Evolutionary conservation across 257 asterid genomes (phyloP).

Genomic region (Solanum paucissectum): DNA sequence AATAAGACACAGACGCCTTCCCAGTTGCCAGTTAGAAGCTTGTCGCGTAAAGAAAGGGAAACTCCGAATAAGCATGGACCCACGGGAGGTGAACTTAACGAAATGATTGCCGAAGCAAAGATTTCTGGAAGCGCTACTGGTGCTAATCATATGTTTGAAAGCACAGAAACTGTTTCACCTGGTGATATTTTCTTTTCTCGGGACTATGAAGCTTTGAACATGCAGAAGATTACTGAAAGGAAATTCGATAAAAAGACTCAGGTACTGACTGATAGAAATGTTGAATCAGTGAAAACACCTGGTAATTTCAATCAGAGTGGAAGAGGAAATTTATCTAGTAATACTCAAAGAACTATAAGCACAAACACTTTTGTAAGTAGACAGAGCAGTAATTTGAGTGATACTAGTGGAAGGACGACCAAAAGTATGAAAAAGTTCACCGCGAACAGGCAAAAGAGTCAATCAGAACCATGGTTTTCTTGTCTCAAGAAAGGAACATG

Average conservation of each 20-base stretch:
- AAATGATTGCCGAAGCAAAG: constrained; percentile 50
- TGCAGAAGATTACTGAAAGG: constrained; percentile 8
- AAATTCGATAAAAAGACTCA: constrained; percentile 26
- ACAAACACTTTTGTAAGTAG: constrained; percentile 30
- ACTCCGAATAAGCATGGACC: constrained; percentile 18
- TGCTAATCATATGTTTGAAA: constrained; percentile 16
- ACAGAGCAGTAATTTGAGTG: constrained; percentile 44
- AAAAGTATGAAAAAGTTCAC: constrained; percentile 42
- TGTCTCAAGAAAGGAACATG: constrained; percentile 73
- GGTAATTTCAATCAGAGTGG: constrained; percentile 3
- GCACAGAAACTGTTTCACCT: constrained; percentile 58
- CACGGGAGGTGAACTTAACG: constrained; percentile 57
- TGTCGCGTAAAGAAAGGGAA: constrained; percentile 17
- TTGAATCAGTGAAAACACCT: constrained; percentile 8
- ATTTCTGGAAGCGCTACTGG: constrained; percentile 17
- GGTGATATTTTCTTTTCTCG: constrained; percentile 60
- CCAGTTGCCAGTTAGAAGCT: constrained; percentile 6
- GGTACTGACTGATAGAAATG: constrained; percentile 8
- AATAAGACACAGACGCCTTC: constrained; percentile 6
- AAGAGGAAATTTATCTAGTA: constrained; percentile 5
- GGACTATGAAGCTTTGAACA: constrained; percentile 19
- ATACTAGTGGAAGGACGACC: constrained; percentile 42
- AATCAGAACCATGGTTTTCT: constrained; percentile 47
- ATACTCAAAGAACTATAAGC: constrained; percentile 13
- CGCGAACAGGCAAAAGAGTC: constrained; percentile 41